phyloP scores from a whole-genome alignment of 1,284 basidiomycete genomes.

The Puccinia novopanici region DNA sequence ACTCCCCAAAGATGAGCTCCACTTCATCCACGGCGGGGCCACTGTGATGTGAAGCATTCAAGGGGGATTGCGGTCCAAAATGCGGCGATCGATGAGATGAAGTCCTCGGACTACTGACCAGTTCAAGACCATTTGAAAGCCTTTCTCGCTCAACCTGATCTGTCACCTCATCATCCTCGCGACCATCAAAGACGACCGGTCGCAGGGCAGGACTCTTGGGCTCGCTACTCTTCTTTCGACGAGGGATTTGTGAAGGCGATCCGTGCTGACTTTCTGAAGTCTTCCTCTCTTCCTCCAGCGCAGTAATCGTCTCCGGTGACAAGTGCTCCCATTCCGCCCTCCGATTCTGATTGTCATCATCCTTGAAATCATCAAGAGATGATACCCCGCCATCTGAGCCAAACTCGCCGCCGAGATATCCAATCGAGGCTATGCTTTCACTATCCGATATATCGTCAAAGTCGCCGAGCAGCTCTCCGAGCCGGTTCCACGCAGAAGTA shows the following conservation, averaged over 20 bases:
- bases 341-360: constrained; percentile 28
- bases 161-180: constrained; percentile 26
- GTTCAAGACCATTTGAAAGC: neutral
- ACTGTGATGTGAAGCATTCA: constrained; percentile 36
- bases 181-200: constrained; percentile 37
- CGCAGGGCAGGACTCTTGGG: constrained; percentile 49
- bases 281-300: constrained; percentile 45
- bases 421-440: constrained; percentile 46
- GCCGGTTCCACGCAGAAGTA: constrained; percentile 44
- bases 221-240: constrained; percentile 40
- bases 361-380: constrained; percentile 30
- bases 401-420: constrained; percentile 46
- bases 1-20: constrained; percentile 48
- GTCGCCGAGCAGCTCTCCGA: constrained; percentile 43
- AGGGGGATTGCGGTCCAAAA: constrained; percentile 44
- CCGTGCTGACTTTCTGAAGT: constrained; percentile 31
- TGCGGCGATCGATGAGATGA: constrained; percentile 29
- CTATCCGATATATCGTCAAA: constrained; percentile 50
- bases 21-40: constrained; percentile 50
- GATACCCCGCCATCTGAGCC: constrained; percentile 18
- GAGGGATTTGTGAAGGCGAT: constrained; percentile 34
- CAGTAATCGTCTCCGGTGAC: constrained; percentile 48
- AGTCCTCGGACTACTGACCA: neutral
- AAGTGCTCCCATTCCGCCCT: constrained; percentile 49
- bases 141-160: constrained; percentile 7